Evolutionary conservation across 139 green algal genomes (phyloP), one percentile per base, ranked within the genome.

Genomic region (Coelastrella sp.): DNA sequence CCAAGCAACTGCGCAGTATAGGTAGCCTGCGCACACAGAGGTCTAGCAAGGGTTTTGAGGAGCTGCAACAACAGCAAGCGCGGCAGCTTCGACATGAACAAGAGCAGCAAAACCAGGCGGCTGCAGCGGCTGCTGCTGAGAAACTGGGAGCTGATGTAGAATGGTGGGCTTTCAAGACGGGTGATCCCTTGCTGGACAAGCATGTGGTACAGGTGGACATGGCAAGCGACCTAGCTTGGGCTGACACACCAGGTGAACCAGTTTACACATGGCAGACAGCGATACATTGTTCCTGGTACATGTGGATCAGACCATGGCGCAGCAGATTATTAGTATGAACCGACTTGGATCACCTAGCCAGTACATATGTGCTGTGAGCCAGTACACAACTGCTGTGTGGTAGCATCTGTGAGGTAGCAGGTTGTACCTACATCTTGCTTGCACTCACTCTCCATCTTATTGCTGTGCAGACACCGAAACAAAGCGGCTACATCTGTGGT

Each of bases 181-280:
- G 82, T n/a, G 82, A 87, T 32, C 69, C 53, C 19, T 50, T 87
- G 67, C 53, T 87, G 5, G 82, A 87, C 19, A 63, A 73, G 30
- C 82, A 87, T 50, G 57, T 81, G 38, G 69, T 73, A 19, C 53
- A 66, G 17, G 51, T 87, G 53, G 82, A 87, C 43, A 13, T 87
- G 17, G 53, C 57, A 19, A 25, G 5, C 60, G 67, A 86, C 23
- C 67, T 80, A 34, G 66, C 79, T 13, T 85, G 79, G 79, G 79
- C 21, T 50, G 41, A 45, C 1, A 32, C 25, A 19, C n/a, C 35
- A 71, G 75, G 75, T 82, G 35, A 50, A 48, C n/a, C n/a, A n/a
- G n/a, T n/a, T n/a, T n/a, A n/a, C n/a, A n/a, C n/a, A n/a, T n/a
- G n/a, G n/a, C n/a, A n/a, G n/a, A n/a, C n/a, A n/a, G n/a, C n/a